phyloP scores from a whole-genome alignment of 2,329 filamentous ascomycete genomes.

The Sarocladiaceae sp. region DNA sequence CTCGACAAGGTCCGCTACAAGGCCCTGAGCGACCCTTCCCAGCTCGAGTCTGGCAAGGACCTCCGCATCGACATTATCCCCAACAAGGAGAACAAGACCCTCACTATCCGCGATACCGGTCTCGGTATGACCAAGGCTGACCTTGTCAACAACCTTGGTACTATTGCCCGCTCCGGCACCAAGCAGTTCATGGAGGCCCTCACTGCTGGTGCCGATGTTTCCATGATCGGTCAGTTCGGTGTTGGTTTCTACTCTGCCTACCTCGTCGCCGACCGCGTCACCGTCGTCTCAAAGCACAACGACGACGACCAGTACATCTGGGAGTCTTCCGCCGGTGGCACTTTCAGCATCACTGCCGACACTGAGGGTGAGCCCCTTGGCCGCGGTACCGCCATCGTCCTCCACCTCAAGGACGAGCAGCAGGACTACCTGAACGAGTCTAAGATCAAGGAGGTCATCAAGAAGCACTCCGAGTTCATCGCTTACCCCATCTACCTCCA shows the following conservation, averaged over 20 bases:
- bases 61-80: constrained; percentile 98
- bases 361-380: constrained; percentile 86
- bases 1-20: constrained; percentile 99
- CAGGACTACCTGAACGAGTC: constrained; percentile 95
- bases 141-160: constrained; percentile 99
- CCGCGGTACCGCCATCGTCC: constrained; percentile 95
- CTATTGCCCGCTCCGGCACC: constrained; percentile 96
- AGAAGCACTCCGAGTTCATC: constrained; percentile 99
- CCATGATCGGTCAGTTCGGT: constrained; percentile 99
- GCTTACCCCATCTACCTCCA: constrained; percentile 99
- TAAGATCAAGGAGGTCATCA: constrained; percentile 99
- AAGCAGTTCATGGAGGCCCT: constrained; percentile 99
- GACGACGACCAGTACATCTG: constrained; percentile 99
- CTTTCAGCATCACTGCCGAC: constrained; percentile 88
- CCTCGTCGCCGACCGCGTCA: constrained; percentile 95
- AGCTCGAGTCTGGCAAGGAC: constrained; percentile 96
- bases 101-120: constrained; percentile 96
- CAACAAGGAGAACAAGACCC: constrained; percentile 93
- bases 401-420: constrained; percentile 99
- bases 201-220: constrained; percentile 96
- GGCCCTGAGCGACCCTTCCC: constrained; percentile 91
- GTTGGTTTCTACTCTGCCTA: constrained; percentile 99
- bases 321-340: constrained; percentile 96
- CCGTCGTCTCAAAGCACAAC: constrained; percentile 97
- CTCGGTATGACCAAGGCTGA: constrained; percentile 99